These are phyloP conservation scores for Daldinia grandis DNA, from an alignment of 495 filamentous ascomycete species.

Conservation along the genomic window DNA sequence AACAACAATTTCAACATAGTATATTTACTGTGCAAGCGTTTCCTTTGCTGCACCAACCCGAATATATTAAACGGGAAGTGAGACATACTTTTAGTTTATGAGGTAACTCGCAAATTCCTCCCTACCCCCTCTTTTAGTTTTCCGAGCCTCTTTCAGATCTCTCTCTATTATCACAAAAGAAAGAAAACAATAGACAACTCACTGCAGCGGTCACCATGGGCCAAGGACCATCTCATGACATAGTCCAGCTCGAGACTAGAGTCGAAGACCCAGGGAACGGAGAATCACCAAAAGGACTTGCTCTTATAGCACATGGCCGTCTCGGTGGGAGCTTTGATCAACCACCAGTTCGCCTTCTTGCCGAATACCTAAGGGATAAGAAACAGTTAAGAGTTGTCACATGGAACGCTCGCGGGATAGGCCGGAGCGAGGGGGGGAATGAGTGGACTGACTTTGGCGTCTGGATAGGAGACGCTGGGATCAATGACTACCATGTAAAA, in stretches of 20 bases:
- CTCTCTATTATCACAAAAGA: background rate
- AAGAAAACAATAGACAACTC: background rate
- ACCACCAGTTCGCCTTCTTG: constrained; percentile 36
- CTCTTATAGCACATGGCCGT: constrained; percentile 35
- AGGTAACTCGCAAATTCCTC: background rate
- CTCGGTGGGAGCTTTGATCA: constrained; percentile 35
- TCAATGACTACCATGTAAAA: constrained; percentile 34
- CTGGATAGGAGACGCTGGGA: constrained; percentile 32
- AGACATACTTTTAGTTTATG: background rate
- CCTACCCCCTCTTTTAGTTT: background rate
- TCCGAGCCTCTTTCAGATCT: background rate
- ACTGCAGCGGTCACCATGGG: constrained; percentile 17
- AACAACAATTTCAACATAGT: background rate
- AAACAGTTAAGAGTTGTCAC: constrained; percentile 68
- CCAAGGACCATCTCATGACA: constrained; percentile 29
- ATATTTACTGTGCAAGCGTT: background rate
- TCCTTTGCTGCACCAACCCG: background rate
- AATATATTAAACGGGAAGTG: background rate
- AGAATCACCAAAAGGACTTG: constrained; percentile 23
- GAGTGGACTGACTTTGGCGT: constrained; percentile 64
- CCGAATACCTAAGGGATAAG: constrained; percentile 34
- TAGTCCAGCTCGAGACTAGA: constrained; percentile 38
- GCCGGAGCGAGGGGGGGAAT: constrained; percentile 75
- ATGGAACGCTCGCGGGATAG: constrained; percentile 76
- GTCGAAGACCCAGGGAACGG: constrained; percentile 34